Conservation (phyloP, 495 filamentous ascomycete genomes). For the Aspergillus cavernicola region DNA sequence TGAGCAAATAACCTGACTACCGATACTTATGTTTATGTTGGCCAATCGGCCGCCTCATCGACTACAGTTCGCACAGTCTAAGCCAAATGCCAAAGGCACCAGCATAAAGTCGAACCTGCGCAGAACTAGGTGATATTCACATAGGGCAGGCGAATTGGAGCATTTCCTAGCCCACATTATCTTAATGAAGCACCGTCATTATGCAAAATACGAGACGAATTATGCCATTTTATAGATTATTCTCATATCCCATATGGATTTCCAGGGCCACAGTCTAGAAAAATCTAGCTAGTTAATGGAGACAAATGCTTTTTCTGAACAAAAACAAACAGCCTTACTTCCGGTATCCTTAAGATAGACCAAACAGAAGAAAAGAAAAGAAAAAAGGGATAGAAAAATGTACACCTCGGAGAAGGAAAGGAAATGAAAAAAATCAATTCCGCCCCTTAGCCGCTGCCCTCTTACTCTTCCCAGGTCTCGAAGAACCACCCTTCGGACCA, state of each 20-base stretch:
- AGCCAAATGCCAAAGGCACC: no score
- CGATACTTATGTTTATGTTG: no score
- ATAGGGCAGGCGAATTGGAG: no score
- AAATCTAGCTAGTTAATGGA: background rate
- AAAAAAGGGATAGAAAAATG: background rate
- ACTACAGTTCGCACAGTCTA: no score
- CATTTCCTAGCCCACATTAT: no score
- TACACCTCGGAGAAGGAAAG: constrained; percentile 3
- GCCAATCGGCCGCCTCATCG: no score
- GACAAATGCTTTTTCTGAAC: constrained; percentile 16
- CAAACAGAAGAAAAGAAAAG: constrained; percentile 8
- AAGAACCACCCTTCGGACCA: constrained; percentile 39
- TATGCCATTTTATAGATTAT: background rate
- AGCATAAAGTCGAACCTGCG: no score
- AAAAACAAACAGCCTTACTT: constrained; percentile 4
- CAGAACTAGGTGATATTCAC: no score
- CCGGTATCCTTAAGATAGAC: constrained; percentile 13
- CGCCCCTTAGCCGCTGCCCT: constrained; percentile 44
- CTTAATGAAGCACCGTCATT: no score
- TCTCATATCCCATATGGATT: background rate
- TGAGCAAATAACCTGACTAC: no score
- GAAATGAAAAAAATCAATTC: constrained; percentile 13
- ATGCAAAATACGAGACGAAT: background rate
- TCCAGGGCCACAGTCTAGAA: background rate
- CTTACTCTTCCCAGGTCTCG: constrained; percentile 65